Evolutionary conservation across 2,329 filamentous ascomycete genomes (phyloP).

Genomic region (Clarireedia monteithiana): DNA sequence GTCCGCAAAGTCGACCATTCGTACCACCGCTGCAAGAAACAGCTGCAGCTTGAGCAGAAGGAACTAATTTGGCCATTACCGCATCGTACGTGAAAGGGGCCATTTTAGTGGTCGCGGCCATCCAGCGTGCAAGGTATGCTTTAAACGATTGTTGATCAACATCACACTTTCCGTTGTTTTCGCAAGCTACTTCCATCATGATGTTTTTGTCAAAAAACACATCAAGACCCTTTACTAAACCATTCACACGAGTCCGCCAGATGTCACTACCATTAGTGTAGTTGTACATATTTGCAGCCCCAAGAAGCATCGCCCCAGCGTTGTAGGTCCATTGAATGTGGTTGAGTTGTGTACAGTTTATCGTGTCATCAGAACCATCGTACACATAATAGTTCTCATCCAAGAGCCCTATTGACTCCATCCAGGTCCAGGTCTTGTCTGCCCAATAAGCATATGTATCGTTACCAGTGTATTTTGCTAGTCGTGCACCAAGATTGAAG

Average conservation of each 20-base stretch:
- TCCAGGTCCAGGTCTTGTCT: slow-evolving; percentile 65
- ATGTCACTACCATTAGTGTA: slow-evolving; percentile 46
- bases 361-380: slow-evolving; percentile 50
- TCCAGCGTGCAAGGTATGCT: slow-evolving; percentile 52
- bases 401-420: slow-evolving; percentile 48
- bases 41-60: slow-evolving; percentile 48
- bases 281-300: slow-evolving; percentile 62
- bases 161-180: slow-evolving; percentile 50
- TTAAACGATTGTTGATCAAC: slow-evolving; percentile 54
- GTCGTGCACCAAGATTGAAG: slow-evolving; percentile 56
- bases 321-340: slow-evolving; percentile 65
- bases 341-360: slow-evolving; percentile 50
- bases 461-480: slow-evolving; percentile 73
- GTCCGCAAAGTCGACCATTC: slow-evolving; percentile 53
- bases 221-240: slow-evolving; percentile 44
- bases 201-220: slow-evolving; percentile 51
- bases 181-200: slow-evolving; percentile 59
- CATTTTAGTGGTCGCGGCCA: slow-evolving; percentile 54
- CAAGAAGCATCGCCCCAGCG: slow-evolving; percentile 56
- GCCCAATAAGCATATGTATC: slow-evolving; percentile 73
- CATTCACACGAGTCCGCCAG: slow-evolving; percentile 52
- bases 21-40: slow-evolving; percentile 50
- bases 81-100: slow-evolving; percentile 48
- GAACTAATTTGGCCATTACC: slow-evolving; percentile 46
- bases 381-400: slow-evolving; percentile 52